phyloP scores from a whole-genome alignment of 164 flowering plant genomes.

The Warburgia ugandensis region DNA sequence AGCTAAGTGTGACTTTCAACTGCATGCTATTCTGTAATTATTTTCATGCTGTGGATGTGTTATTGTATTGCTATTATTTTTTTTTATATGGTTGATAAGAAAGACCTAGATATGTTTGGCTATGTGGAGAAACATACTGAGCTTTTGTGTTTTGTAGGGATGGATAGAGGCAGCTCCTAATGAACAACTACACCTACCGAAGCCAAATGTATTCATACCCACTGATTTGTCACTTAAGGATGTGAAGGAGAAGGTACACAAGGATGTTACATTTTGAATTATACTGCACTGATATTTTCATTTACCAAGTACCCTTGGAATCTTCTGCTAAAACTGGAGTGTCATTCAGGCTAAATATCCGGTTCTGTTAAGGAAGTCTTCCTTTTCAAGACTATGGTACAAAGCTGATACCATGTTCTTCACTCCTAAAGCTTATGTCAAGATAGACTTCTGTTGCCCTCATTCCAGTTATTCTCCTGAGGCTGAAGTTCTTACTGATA shows the following conservation, averaged over 20 bases:
- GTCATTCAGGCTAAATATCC: slow-evolving; percentile 69
- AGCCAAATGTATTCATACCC: slow-evolving; percentile 75
- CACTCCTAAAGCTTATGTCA: slow-evolving; percentile 79
- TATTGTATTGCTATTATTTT: too few relatives aligned
- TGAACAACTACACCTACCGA: slow-evolving; percentile 68
- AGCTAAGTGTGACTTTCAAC: neutral
- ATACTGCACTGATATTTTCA: too few relatives aligned
- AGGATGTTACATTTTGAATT: neutral
- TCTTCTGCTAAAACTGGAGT: too few relatives aligned
- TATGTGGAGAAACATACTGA: neutral
- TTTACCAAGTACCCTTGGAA: too few relatives aligned
- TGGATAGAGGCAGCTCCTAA: slow-evolving; percentile 67
- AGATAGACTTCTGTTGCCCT: slow-evolving; percentile 82
- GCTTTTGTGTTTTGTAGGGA: slow-evolving; percentile 38
- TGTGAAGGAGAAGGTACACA: slow-evolving; percentile 40
- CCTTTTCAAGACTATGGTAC: slow-evolving; percentile 76
- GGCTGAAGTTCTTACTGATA: slow-evolving; percentile 63
- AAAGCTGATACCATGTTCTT: slow-evolving; percentile 79
- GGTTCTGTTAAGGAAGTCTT: slow-evolving; percentile 53
- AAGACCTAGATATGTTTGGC: neutral
- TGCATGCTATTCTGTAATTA: too few relatives aligned
- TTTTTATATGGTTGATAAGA: neutral
- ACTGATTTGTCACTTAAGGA: slow-evolving; percentile 72
- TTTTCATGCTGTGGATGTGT: slow-evolving; percentile 1
- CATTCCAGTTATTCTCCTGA: slow-evolving; percentile 66